Base-by-base conservation (phyloP, 2,329 filamentous ascomycete genomes). In the Fusarium scirpi region DNA sequence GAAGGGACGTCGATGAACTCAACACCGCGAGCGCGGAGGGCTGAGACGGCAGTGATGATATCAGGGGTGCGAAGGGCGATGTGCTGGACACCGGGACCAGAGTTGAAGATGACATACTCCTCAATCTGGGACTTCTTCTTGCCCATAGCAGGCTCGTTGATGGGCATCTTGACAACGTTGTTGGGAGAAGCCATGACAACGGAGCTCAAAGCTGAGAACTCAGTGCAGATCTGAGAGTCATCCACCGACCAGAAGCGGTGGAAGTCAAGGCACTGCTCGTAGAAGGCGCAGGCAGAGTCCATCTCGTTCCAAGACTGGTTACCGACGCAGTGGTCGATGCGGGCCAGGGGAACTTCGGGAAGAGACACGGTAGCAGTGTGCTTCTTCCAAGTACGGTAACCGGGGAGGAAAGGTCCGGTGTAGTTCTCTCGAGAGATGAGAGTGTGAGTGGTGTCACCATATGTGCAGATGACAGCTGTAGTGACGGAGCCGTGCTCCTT, bases 211-310 rank as follows among this genome's bases (percentile, higher is more conserved):
- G 95, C 94, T 2, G 91, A 94, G 86, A 93, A 98, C 78, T 97
- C 94, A 72, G 93, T 97, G 86, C 90, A 93, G 82, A 98, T 97
- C 79, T 97, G 90, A 73, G 89, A 92, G 85, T 98, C 95, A 80
- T 98, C 95, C 62, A 98, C 94, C 58, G 91, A 94, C 95, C 95
- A 98, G 90, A 98, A 98, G 72, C 94, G 93, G 84, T 97, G 94
- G 88, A 98, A 98, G 58, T 91, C 92, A 29, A 98, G 91, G 68
- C 91, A 92, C 69, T 90, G 89, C 83, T 98, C 94, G 84, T 98
- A 98, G 81, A 92, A 90, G 60, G 82, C 85, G 78, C 87, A 90
- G 38, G 88, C 88, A 15, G 84, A 84, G 64, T 85, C 84, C 89
- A 98, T 97, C 80, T 94, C 91, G 80, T 94, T 86, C 95, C 95